Conservation (phyloP, 2,329 filamentous ascomycete species). For the Ceratocystis cubensis region DNA sequence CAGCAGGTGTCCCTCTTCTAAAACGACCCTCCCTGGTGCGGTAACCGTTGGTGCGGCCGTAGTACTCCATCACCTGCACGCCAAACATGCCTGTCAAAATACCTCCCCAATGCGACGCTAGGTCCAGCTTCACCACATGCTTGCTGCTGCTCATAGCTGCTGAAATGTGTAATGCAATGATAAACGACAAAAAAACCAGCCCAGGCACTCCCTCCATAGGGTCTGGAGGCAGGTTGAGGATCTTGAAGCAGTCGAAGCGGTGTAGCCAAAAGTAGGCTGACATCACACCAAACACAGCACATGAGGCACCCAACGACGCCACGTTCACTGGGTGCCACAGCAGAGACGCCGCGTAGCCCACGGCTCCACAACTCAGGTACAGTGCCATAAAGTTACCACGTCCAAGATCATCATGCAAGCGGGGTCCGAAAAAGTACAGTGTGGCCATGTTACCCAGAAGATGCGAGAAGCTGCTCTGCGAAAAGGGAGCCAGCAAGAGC, state of each 20-base stretch:
- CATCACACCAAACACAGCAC: conserved; percentile 48
- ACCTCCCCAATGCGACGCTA: conserved; percentile 42
- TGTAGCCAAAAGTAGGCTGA: conserved; percentile 51
- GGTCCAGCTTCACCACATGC: conserved; percentile 39
- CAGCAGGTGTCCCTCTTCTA: conserved; percentile 10
- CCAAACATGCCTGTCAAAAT: conserved; percentile 37
- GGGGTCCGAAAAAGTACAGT: conserved; percentile 53
- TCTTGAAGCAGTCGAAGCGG: conserved; percentile 42
- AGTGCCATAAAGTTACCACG: conserved; percentile 56
- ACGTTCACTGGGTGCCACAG: conserved; percentile 36
- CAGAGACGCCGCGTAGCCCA: conserved; percentile 49
- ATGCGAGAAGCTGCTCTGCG: conserved; percentile 52
- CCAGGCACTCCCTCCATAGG: conserved; percentile 41
- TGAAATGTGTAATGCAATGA: conserved; percentile 39
- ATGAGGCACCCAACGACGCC: conserved; percentile 54
- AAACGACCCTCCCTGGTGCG: conserved; percentile 18
- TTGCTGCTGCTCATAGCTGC: conserved; percentile 34
- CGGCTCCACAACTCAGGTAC: conserved; percentile 46
- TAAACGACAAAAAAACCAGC: conserved; percentile 40
- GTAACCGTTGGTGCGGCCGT: conserved; percentile 15
- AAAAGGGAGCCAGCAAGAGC: conserved; percentile 54
- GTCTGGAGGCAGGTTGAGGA: conserved; percentile 46
- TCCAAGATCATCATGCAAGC: conserved; percentile 58
- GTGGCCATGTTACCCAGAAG: conserved; percentile 51
- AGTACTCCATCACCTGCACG: conserved; percentile 28